A percentile compares a stretch with the other conserved stretches of the same genome.
Conservation (phyloP, 1,284 basidiomycete species). For the Fomitiporia mediterranea region DNA sequence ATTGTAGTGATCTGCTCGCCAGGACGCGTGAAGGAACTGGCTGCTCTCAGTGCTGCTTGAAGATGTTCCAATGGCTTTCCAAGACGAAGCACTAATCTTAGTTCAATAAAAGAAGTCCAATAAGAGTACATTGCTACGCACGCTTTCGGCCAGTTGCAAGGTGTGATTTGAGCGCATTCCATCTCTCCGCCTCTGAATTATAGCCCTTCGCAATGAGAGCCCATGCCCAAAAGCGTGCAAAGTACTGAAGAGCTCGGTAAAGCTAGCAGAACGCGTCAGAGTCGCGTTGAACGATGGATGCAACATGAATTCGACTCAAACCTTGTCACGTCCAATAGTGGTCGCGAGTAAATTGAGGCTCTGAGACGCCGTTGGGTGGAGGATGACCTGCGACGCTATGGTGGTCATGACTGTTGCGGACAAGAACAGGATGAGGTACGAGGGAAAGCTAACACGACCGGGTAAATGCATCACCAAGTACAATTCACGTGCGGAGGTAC, state of each 20-base stretch:
- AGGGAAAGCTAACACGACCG: background rate
- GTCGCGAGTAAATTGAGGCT: slow-evolving; percentile 75
- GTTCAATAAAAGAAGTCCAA: background rate
- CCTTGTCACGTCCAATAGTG: slow-evolving; percentile 89
- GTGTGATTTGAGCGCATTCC: slow-evolving; percentile 77
- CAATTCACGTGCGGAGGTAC: slow-evolving; percentile 2
- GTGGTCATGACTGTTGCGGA: slow-evolving; percentile 45
- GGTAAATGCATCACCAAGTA: background rate
- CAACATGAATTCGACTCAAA: no score
- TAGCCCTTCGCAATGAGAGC: slow-evolving; percentile 60
- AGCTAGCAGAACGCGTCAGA: slow-evolving; percentile 41
- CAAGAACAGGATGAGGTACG: slow-evolving; percentile 1
- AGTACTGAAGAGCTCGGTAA: slow-evolving; percentile 91
- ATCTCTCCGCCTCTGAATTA: slow-evolving; percentile 63
- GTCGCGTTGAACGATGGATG: no score
- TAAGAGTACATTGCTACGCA: slow-evolving; percentile 34
- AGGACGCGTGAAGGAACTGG: slow-evolving; percentile 51
- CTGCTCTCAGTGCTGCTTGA: slow-evolving; percentile 85
- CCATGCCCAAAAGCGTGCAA: slow-evolving; percentile 89
- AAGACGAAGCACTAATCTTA: slow-evolving; percentile 73
- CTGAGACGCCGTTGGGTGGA: slow-evolving; percentile 79
- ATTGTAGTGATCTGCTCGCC: slow-evolving; percentile 82
- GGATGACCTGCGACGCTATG: slow-evolving; percentile 70
- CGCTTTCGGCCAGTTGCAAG: slow-evolving; percentile 77
- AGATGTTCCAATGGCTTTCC: slow-evolving; percentile 95